Percentiles rank a stretch among this genome's conserved stretches.
Evolutionary conservation across 768 basidiomycete genomes (phyloP).

Genomic region (Podaxis sp.): DNA sequence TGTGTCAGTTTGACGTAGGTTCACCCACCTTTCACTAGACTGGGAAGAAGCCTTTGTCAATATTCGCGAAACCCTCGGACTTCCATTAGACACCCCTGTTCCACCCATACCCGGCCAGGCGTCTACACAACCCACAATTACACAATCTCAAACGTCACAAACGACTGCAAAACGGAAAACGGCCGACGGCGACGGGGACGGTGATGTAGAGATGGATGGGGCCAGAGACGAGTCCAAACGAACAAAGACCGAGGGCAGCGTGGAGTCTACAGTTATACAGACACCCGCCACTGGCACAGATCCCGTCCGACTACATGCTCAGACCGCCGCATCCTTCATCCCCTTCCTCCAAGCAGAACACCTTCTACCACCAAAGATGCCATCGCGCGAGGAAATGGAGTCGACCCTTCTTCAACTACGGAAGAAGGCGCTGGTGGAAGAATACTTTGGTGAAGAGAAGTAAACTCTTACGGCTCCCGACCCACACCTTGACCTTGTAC

Average conservation of each 20-base stretch:
- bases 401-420: slow-evolving; percentile 67
- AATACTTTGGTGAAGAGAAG: slow-evolving; percentile 52
- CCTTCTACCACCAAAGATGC: slow-evolving; percentile 74
- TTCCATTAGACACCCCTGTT: slow-evolving; percentile 49
- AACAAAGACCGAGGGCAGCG: slow-evolving; percentile 29
- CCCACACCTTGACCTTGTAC: slow-evolving; percentile 10
- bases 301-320: slow-evolving; percentile 41
- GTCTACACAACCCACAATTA: slow-evolving; percentile 18
- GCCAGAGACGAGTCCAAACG: slow-evolving; percentile 33
- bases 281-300: slow-evolving; percentile 29
- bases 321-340: slow-evolving; percentile 67
- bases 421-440: slow-evolving; percentile 81
- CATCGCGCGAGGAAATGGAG: slow-evolving; percentile 79
- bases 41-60: slow-evolving; percentile 64
- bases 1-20: background rate
- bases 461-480: slow-evolving; percentile 15
- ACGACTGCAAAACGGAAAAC: slow-evolving; percentile 56
- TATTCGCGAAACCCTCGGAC: slow-evolving; percentile 51
- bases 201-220: slow-evolving; percentile 38
- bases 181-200: slow-evolving; percentile 44
- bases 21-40: slow-evolving; percentile 36
- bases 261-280: slow-evolving; percentile 22
- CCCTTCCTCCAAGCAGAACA: slow-evolving; percentile 74
- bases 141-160: slow-evolving; percentile 24
- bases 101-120: slow-evolving; percentile 41